A percentile compares a stretch with the other conserved stretches of the same genome.
Evolutionary conservation across 352 stramenopile species (phyloP).

Genomic region (Aphanomyces euteiches): DNA sequence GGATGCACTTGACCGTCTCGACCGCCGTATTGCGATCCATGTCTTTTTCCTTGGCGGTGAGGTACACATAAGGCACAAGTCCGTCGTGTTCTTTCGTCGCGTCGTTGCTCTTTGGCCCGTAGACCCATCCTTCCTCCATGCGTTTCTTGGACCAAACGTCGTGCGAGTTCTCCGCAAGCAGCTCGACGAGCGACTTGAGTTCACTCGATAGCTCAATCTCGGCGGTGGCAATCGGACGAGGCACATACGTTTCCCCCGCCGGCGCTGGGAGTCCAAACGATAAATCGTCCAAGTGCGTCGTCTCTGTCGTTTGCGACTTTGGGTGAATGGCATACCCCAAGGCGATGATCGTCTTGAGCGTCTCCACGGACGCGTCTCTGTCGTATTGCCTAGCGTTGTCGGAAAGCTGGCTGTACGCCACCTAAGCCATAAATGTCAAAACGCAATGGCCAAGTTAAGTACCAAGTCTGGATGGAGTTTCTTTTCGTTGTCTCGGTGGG

Average conservation of each 20-base stretch:
- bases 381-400: conserved; percentile 81
- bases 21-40: conserved; percentile 81
- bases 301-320: conserved; percentile 23
- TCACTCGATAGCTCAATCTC: conserved; percentile 55
- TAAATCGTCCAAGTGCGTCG: conserved; percentile 33
- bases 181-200: conserved; percentile 64
- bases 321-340: conserved; percentile 71
- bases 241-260: conserved; percentile 54
- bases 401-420: conserved; percentile 57
- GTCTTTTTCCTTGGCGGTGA: conserved; percentile 75
- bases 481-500: conserved; percentile 61
- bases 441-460: conserved; percentile 17
- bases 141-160: conserved; percentile 80
- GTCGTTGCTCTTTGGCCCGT: conserved; percentile 58
- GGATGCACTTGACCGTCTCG: conserved; percentile 74
- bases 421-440: not conserved
- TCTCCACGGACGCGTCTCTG: conserved; percentile 68
- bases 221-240: conserved; percentile 59
- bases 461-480: conserved; percentile 68
- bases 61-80: conserved; percentile 73
- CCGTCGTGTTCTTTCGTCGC: conserved; percentile 68
- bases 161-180: conserved; percentile 75
- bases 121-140: conserved; percentile 77
- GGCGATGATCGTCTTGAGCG: conserved; percentile 71
- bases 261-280: conserved; percentile 52